Conservation (phyloP, 768 basidiomycete genomes). For the Xerocomus brunneocitrinus region DNA sequence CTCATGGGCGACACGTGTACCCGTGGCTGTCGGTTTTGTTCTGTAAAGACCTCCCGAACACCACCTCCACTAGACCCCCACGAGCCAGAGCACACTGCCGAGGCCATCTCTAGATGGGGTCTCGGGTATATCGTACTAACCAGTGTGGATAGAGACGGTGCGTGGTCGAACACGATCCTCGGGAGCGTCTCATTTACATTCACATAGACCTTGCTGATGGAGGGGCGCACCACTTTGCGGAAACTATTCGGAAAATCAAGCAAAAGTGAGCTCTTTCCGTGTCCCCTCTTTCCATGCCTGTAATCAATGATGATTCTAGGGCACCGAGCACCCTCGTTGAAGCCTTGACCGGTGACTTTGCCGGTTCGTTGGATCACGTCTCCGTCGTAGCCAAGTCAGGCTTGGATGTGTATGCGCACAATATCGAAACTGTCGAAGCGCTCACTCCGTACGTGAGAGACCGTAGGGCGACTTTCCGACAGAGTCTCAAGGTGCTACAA, state of each 20-base stretch:
- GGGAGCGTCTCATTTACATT: constrained; percentile 1
- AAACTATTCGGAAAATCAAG: constrained; percentile 93
- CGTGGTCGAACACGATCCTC: constrained; percentile 19
- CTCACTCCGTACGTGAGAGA: constrained; percentile 95
- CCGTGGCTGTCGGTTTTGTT: constrained; percentile 94
- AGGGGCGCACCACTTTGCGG: constrained; percentile 91
- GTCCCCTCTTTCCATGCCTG: neutral
- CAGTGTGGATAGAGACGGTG: constrained; percentile 94
- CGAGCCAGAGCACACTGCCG: constrained; percentile 97
- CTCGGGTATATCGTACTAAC: constrained; percentile 97
- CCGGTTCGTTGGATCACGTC: constrained; percentile 70
- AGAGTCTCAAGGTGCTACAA: constrained; percentile 75
- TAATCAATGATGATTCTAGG: constrained; percentile 37
- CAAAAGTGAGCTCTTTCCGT: constrained; percentile 62
- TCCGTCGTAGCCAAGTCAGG: constrained; percentile 86
- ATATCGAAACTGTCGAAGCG: constrained; percentile 93
- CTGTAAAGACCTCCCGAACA: constrained; percentile 86
- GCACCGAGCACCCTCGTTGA: constrained; percentile 96
- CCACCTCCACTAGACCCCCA: constrained; percentile 93
- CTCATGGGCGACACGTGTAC: constrained; percentile 99
- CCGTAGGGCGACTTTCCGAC: constrained; percentile 85
- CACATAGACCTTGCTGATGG: constrained; percentile 81
- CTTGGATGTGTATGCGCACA: constrained; percentile 97
- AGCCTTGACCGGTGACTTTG: constrained; percentile 93
- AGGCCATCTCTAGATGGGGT: constrained; percentile 97